These are phyloP conservation scores for Dacryopinax primogenitus DNA, from an alignment of 768 basidiomycete genomes.

Conservation along the genomic window DNA sequence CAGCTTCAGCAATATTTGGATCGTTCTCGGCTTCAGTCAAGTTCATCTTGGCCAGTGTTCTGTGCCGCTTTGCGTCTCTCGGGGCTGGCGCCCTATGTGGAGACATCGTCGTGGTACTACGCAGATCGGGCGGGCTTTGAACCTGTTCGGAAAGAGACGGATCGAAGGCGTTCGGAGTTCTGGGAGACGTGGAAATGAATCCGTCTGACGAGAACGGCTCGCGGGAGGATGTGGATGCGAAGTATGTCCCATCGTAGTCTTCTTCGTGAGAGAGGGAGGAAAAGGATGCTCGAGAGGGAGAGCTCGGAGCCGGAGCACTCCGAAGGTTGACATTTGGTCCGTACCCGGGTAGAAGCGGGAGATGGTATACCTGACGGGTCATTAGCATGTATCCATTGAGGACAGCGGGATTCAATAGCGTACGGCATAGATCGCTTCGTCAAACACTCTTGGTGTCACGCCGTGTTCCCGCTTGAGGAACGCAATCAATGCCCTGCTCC, in stretches of 20 bases:
- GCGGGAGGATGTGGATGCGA: constrained; percentile 28
- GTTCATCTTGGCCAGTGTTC: constrained; percentile 17
- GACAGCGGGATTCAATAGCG: constrained; percentile 26
- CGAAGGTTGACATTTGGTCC: constrained; percentile 71
- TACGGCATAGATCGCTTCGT: constrained; percentile 87
- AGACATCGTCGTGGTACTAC: background rate
- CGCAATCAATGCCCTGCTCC: constrained; percentile 67
- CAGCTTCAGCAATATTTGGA: constrained; percentile 27
- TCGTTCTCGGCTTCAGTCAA: constrained; percentile 15
- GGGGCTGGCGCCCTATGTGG: background rate
- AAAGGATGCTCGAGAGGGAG: constrained; percentile 43
- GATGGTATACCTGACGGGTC: constrained; percentile 61
- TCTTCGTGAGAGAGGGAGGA: constrained; percentile 68
- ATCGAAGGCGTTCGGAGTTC: background rate
- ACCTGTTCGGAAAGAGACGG: background rate
- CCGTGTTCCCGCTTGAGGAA: constrained; percentile 92
- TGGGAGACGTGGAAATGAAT: constrained; percentile 39
- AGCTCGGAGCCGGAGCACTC: constrained; percentile 54
- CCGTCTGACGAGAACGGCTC: constrained; percentile 38
- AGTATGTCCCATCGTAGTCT: constrained; percentile 82
- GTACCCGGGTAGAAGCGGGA: constrained; percentile 85
- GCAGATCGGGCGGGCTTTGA: background rate
- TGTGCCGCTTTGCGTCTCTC: background rate
- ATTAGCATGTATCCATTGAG: background rate
- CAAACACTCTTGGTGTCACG: constrained; percentile 71